Evolutionary conservation across 2,329 filamentous ascomycete species (phyloP).

Genomic region (Penicillium sp.): DNA sequence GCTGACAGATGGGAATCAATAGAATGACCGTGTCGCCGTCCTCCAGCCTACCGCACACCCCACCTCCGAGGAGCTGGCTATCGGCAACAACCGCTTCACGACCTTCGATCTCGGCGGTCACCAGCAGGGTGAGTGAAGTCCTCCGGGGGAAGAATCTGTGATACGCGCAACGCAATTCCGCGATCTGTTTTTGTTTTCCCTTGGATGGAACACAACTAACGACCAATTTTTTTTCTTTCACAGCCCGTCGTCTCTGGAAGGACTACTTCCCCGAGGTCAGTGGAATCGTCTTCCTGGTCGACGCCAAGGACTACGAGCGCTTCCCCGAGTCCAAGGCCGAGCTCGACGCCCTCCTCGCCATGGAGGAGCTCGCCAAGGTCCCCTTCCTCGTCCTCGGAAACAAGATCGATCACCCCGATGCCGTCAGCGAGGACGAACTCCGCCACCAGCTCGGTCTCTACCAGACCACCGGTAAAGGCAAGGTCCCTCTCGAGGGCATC

Average conservation of each 20-base stretch:
- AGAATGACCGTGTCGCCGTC: conserved; percentile 91
- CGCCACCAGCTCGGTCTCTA: conserved; percentile 88
- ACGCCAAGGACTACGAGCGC: conserved; percentile 95
- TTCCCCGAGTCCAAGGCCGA: conserved; percentile 93
- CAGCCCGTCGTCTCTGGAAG: conserved; percentile 89
- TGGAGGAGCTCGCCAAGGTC: conserved; percentile 95
- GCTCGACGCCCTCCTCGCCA: conserved; percentile 87
- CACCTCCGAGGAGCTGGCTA: conserved; percentile 86
- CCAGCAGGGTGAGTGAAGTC: conserved; percentile 67
- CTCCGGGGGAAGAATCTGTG: neutral
- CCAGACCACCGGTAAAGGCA: conserved; percentile 95
- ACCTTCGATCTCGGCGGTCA: conserved; percentile 92
- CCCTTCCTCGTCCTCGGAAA: conserved; percentile 96
- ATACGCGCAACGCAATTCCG: neutral
- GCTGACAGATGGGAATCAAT: conserved; percentile 10
- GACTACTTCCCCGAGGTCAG: conserved; percentile 96
- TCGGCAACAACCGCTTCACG: conserved; percentile 90
- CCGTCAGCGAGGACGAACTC: conserved; percentile 92
- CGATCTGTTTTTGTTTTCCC: too few relatives aligned
- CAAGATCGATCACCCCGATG: conserved; percentile 98
- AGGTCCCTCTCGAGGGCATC: conserved; percentile 86
- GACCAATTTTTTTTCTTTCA: conserved; percentile 1
- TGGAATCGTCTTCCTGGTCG: conserved; percentile 95
- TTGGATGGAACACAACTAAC: conserved; percentile 1
- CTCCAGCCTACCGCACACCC: conserved; percentile 88